These are phyloP conservation scores for Tetrahymena borealis DNA, from an alignment of 73 alveolate species.

Conservation along the genomic window DNA sequence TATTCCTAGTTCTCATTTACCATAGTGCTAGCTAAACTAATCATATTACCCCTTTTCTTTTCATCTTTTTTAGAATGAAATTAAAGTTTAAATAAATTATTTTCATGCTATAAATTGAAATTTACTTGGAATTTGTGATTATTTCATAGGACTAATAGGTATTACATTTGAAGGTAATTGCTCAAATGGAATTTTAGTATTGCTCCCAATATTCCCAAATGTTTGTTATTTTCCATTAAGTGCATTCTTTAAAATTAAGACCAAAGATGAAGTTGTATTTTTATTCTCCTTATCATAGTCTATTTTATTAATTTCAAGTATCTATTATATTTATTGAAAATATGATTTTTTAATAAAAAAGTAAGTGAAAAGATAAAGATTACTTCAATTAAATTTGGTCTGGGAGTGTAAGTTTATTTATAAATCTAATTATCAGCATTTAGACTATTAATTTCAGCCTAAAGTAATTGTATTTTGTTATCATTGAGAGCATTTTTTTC, in stretches of 20 bases:
- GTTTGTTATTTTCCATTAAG: background rate
- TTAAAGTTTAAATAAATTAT: background rate
- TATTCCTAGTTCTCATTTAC: background rate
- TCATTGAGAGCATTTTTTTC: background rate
- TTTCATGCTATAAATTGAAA: too few relatives aligned
- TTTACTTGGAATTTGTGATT: background rate
- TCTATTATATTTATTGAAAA: too few relatives aligned
- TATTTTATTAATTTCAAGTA: background rate
- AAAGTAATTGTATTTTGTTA: background rate
- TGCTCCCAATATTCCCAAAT: background rate
- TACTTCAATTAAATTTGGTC: background rate
- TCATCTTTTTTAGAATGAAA: background rate
- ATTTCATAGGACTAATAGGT: background rate
- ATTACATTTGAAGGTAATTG: background rate
- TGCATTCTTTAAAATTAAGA: background rate
- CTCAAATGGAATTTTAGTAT: background rate
- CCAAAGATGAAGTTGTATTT: background rate
- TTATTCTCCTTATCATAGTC: background rate
- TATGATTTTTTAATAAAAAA: background rate
- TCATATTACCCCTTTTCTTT: background rate
- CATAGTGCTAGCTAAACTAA: background rate
- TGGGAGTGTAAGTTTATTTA: background rate
- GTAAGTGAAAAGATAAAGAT: background rate
- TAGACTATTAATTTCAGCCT: background rate
- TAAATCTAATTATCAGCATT: background rate